phyloP scores from a whole-genome alignment of 2,329 filamentous ascomycete genomes.

The Leptographium procerum region DNA sequence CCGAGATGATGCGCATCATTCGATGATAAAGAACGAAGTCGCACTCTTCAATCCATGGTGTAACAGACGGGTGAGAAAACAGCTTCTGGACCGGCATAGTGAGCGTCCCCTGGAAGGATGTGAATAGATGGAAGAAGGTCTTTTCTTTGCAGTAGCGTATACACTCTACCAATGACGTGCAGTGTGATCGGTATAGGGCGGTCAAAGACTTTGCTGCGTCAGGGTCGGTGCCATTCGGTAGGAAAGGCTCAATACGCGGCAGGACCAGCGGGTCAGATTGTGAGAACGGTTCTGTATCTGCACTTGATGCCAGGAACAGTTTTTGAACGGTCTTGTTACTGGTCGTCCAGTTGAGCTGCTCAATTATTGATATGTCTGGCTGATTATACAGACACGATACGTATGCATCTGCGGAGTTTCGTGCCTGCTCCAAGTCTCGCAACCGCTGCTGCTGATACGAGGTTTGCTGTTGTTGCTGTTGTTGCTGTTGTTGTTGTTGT shows the following conservation, averaged over 20 bases:
- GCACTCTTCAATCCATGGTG: constrained; percentile 89
- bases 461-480: not conserved
- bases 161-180: constrained; percentile 88
- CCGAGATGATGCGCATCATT: constrained; percentile 85
- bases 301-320: constrained; percentile 49
- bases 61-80: constrained; percentile 68
- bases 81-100: constrained; percentile 95
- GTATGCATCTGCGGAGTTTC: constrained; percentile 9
- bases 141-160: constrained; percentile 95
- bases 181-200: constrained; percentile 86
- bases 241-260: constrained; percentile 75
- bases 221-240: constrained; percentile 70
- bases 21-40: constrained; percentile 95
- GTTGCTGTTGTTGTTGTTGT: constrained; percentile 12
- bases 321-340: constrained; percentile 45
- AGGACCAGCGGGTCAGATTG: constrained; percentile 64
- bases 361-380: constrained; percentile 41
- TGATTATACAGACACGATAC: constrained; percentile 47
- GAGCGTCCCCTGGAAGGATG: constrained; percentile 88
- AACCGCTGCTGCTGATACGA: constrained; percentile 1
- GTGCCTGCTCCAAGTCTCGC: not conserved
- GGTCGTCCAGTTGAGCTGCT: constrained; percentile 47
- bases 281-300: constrained; percentile 38
- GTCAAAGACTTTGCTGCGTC: constrained; percentile 79
- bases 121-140: constrained; percentile 89